Evolutionary conservation across 768 basidiomycete species (phyloP).

Genomic region (Leccinum variicolor): DNA sequence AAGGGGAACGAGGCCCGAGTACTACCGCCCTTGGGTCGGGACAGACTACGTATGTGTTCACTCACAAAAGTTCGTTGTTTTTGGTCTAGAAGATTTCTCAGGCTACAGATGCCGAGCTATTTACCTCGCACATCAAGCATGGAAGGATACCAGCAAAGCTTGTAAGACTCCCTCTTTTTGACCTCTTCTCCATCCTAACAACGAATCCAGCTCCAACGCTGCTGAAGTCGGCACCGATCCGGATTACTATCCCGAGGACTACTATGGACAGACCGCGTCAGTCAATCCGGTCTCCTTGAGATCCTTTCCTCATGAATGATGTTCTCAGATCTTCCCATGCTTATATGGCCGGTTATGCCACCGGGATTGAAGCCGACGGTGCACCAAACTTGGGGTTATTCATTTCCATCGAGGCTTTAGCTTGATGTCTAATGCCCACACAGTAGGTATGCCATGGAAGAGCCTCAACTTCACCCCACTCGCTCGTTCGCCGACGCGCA

Average conservation of each 20-base stretch:
- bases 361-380: not conserved
- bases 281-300: not conserved
- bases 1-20: slow-evolving; percentile 6
- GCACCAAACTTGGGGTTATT: slow-evolving; percentile 11
- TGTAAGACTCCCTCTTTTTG: slow-evolving; percentile 9
- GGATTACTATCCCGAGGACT: slow-evolving; percentile 5
- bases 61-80: not conserved
- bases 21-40: not conserved
- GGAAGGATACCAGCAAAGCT: slow-evolving; percentile 7
- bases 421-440: slow-evolving; percentile 9
- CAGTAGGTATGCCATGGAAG: slow-evolving; percentile 12
- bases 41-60: slow-evolving; percentile 13
- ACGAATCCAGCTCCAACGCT: slow-evolving; percentile 8
- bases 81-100: not conserved
- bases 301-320: not conserved
- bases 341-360: slow-evolving; percentile 6
- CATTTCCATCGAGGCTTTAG: slow-evolving; percentile 8
- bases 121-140: not conserved
- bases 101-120: slow-evolving; percentile 4
- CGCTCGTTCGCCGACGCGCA: not conserved
- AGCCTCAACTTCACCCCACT: not conserved
- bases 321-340: not conserved
- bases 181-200: not conserved
- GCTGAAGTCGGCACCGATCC: not conserved
- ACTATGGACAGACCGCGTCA: slow-evolving; percentile 13